phyloP scores from a whole-genome alignment of 495 filamentous ascomycete genomes.

The Cairneyella variabilis region DNA sequence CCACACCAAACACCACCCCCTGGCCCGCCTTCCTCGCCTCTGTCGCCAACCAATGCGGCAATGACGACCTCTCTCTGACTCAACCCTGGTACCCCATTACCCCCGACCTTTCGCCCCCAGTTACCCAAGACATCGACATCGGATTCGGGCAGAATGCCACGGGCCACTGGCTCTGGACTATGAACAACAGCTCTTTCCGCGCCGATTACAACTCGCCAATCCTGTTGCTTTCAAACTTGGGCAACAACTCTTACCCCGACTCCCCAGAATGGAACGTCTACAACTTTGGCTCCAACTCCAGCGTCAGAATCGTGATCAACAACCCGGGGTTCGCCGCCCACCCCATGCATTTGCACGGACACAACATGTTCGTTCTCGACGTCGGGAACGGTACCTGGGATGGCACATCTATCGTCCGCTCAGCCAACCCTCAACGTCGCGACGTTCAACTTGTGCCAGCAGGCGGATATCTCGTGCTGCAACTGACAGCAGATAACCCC shows the following conservation, averaged over 20 bases:
- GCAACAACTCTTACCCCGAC: slow-evolving; percentile 46
- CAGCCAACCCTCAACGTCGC: slow-evolving; percentile 50
- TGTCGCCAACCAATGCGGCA: not conserved
- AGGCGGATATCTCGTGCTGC: slow-evolving; percentile 43
- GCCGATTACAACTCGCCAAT: slow-evolving; percentile 59
- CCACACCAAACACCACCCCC: not conserved
- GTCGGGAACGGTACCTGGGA: slow-evolving; percentile 35
- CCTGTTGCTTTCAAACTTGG: slow-evolving; percentile 46
- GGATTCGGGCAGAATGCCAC: slow-evolving; percentile 46
- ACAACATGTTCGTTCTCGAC: slow-evolving; percentile 53
- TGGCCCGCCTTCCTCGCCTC: slow-evolving; percentile 3
- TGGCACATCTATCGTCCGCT: slow-evolving; percentile 29
- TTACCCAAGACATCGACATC: slow-evolving; percentile 40
- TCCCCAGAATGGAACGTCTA: slow-evolving; percentile 47
- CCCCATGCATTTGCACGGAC: slow-evolving; percentile 54
- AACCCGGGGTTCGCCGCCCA: slow-evolving; percentile 44
- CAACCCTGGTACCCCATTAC: slow-evolving; percentile 5
- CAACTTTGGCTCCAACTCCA: slow-evolving; percentile 47
- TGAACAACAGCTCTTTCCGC: slow-evolving; percentile 51
- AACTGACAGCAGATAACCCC: slow-evolving; percentile 52
- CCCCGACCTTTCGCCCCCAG: slow-evolving; percentile 29
- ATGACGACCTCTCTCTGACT: slow-evolving; percentile 8
- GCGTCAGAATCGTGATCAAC: slow-evolving; percentile 50
- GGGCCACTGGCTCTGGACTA: slow-evolving; percentile 44
- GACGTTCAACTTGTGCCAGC: slow-evolving; percentile 51